phyloP scores from a whole-genome alignment of 1,139 yeast species.

The Candida sp. region DNA sequence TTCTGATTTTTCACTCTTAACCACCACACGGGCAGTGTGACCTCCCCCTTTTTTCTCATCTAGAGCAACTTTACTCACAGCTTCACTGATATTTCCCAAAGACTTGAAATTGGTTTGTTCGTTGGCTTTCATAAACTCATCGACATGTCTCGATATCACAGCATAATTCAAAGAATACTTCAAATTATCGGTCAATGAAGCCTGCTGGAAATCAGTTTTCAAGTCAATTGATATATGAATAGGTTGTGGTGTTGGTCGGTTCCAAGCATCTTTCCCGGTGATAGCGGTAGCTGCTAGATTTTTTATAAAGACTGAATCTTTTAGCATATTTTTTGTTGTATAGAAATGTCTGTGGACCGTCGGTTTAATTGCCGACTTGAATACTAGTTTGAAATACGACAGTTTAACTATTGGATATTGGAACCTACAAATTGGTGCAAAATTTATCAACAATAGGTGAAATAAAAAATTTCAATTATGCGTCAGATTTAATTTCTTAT shows the following conservation, averaged over 20 bases:
- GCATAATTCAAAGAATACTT: slow-evolving; percentile 86
- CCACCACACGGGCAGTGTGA: slow-evolving; percentile 40
- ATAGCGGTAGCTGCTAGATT: slow-evolving; percentile 60
- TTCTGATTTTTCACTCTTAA: slow-evolving; percentile 50
- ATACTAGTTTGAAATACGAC: slow-evolving; percentile 5
- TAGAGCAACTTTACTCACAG: slow-evolving; percentile 47
- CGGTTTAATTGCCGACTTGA: slow-evolving; percentile 18
- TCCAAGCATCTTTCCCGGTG: slow-evolving; percentile 79
- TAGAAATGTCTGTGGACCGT: slow-evolving; percentile 12
- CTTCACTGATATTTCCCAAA: slow-evolving; percentile 54
- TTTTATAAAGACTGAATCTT: slow-evolving; percentile 56
- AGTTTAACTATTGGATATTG: background rate
- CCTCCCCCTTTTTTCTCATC: slow-evolving; percentile 52
- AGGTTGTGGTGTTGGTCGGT: slow-evolving; percentile 67
- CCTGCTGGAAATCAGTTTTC: slow-evolving; percentile 65
- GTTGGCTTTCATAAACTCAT: slow-evolving; percentile 46
- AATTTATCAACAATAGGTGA: background rate
- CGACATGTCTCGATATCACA: slow-evolving; percentile 64
- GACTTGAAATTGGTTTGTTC: slow-evolving; percentile 48
- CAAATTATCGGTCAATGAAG: slow-evolving; percentile 75
- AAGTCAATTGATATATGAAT: slow-evolving; percentile 57
- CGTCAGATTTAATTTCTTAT: background rate
- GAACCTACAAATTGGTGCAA: background rate
- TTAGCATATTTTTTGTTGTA: slow-evolving; percentile 16
- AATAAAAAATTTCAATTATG: background rate